Base-by-base conservation (phyloP, 805 yeast genomes). In the Maudiozyma barnettii region DNA sequence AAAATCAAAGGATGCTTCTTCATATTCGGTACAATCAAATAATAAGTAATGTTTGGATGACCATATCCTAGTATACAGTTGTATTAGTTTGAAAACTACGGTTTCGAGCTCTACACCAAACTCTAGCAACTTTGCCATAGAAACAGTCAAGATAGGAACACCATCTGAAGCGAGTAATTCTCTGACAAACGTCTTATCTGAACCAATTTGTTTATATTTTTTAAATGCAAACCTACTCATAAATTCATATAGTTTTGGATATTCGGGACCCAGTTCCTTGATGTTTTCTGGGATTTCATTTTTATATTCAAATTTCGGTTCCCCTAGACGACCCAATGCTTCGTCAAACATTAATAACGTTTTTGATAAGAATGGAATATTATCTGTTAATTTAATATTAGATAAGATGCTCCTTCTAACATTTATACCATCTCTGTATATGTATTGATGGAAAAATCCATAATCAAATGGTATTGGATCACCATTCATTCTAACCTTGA, bases 121-220 rank as follows among this genome's bases (percentile, higher is more conserved):
- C 5, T 59, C 58, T 36, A 59, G 51, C 36, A 77, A 67, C 18
- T 72, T 63, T 7, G 60, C 56, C 51, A 73, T 70, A 39, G 77
- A 75, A 22, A 83, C 54, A 3, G 82, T 78, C 23, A 84, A 67
- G 19, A 81, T 72, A 1, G 93, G 95, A 0, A 78, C 65, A 13
- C 95, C 95, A 58, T 85, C 95, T 36, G 75, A 70, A 35, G 83
- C 78, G 14, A 83, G 77, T 1, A 84, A 78, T 51, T 79, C 87
- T 45, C 76, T 79, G 10, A 84, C 72, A 35, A 81, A 67, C 0
- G 72, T 68, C 13, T 65, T 55, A 14, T 76, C 46, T 3, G 33
- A 40, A 9, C 46, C 39, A 26, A 47, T 44, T n/a, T 46, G 77
- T 20, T 68, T 57, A 5, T 72, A 60, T 49, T 81, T 79, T 49